These are phyloP conservation scores for Paramecium sexaurelia DNA, from an alignment of 73 alveolate species.

Conservation along the genomic window DNA sequence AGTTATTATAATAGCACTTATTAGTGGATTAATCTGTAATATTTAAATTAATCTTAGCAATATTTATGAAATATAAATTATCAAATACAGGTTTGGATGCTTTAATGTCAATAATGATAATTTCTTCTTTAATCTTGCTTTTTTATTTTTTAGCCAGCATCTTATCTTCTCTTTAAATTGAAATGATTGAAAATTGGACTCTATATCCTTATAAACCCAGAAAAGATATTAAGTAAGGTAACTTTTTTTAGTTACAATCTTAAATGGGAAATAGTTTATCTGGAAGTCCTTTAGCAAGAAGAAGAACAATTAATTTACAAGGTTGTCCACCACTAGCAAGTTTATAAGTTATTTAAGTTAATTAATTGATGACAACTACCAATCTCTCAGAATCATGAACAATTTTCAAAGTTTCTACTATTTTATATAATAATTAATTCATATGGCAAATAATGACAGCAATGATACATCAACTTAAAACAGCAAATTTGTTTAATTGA, in stretches of 20 bases:
- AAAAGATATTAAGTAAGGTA: neutral
- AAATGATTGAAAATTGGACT: constrained; percentile 25
- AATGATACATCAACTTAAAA: constrained; percentile 27
- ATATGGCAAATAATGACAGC: constrained; percentile 16
- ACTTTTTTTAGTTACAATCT: neutral
- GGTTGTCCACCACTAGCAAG: neutral
- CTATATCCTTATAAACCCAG: neutral
- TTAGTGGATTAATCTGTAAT: neutral
- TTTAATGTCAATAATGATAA: neutral
- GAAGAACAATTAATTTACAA: neutral
- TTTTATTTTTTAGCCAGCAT: neutral
- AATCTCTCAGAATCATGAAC: neutral
- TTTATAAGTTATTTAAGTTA: neutral
- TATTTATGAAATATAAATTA: neutral
- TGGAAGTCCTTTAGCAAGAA: constrained; percentile 24
- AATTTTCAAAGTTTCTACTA: neutral
- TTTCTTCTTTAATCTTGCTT: neutral
- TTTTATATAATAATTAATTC: neutral
- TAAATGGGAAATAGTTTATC: neutral
- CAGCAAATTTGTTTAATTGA: neutral
- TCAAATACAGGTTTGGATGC: neutral
- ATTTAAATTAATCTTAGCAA: neutral
- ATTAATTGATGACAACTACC: neutral
- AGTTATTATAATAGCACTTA: neutral
- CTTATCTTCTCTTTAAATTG: neutral